Conservation (phyloP, 352 stramenopile genomes). For the Globisporangium carolinianum region DNA sequence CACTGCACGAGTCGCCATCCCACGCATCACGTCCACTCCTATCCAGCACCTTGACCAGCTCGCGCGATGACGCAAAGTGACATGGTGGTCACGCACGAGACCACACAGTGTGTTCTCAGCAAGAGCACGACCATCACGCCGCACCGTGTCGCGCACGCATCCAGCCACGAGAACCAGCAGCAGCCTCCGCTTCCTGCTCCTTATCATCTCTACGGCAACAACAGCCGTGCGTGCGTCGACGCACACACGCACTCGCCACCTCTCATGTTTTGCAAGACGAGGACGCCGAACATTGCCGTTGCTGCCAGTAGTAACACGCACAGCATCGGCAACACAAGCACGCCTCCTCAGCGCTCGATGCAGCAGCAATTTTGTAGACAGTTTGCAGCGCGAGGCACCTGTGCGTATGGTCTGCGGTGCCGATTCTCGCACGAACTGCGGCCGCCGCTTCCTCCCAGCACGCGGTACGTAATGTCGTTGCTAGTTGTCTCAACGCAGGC, state of each 20-base stretch:
- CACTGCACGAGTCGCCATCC: too few species aligned
- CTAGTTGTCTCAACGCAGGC: not conserved
- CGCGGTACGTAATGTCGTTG: not conserved
- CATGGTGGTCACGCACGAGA: not conserved
- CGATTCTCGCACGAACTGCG: conserved; percentile 45
- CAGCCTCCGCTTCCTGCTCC: conserved; percentile 5
- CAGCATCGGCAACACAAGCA: not conserved
- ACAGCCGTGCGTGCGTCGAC: not conserved
- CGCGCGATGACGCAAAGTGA: not conserved
- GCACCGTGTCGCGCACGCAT: not conserved
- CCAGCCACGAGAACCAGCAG: not conserved
- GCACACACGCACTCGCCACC: not conserved
- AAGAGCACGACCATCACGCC: not conserved
- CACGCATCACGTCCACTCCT: not conserved
- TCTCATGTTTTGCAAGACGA: not conserved
- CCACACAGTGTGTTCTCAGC: not conserved
- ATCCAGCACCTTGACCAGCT: too few species aligned
- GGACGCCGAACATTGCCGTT: not conserved
- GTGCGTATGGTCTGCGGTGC: conserved; percentile 44
- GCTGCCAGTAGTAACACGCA: not conserved
- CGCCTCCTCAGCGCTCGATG: not conserved
- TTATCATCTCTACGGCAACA: conserved; percentile 9
- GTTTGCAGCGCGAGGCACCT: conserved; percentile 34
- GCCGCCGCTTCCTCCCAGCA: not conserved
- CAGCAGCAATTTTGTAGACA: conserved; percentile 13